Evolutionary conservation across 225 moss, liverwort and hornwort species (phyloP), one percentile per base, ranked within the genome.

Genomic region (Straminergon stramineum): DNA sequence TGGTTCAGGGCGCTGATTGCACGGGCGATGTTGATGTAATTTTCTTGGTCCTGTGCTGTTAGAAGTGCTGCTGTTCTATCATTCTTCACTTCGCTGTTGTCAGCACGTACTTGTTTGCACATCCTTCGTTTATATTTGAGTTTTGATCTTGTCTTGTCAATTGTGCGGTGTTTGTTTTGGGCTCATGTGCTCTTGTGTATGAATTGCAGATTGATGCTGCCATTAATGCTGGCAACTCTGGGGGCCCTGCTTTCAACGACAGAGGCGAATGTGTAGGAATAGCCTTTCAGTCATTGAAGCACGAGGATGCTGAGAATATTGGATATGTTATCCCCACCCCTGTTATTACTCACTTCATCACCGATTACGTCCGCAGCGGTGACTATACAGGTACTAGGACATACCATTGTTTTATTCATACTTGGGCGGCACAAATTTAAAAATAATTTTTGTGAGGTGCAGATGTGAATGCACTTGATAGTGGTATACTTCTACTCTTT

Each of bases 291-390:
- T 97, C 99, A 13, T 79, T 99, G 87, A 99, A 99, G 93, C 99
- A 99, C 69, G 99, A 99, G 91, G 99, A 99, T 92, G 99, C 99
- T 74, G 99, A 99, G 89, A 99, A 97, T 82, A 99, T 99, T 82
- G 97, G 99, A 91, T 99, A 99, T 87, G 99, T 99, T 57, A 99
- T 99, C 75, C 99, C 99, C 80, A 99, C 99, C 52, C 97, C 97
- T 83, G 99, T 99, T 63, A 99, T 99, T 84, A 94, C 95, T 86
- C 99, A 99, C 88, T 99, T 99, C 81, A 99, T 99, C 61, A 96
- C 93, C 17, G 99, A 97, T 87, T 97, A 97, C 75, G 90, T 91
- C 67, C 97, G 99, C 77, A 99, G 93, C 86, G 97, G 97, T 78
- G 96, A 99, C 82, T 97, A 99, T 85, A 99, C 99, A 94, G 99